Conservation (phyloP, 2,329 filamentous ascomycete species). For the Apiospora phragmitis region DNA sequence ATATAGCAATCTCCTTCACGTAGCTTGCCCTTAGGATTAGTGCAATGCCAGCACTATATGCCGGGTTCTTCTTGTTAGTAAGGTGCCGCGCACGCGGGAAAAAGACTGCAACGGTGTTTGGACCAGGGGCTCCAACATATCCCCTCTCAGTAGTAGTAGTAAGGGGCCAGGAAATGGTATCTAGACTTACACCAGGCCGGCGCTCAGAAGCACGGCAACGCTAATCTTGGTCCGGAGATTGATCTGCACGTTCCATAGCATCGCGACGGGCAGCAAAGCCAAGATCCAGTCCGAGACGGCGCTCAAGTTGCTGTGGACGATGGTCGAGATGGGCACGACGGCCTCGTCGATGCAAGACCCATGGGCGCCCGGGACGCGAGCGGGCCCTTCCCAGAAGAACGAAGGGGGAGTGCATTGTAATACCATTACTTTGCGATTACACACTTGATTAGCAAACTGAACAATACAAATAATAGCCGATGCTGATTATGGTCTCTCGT, state of each 20-base stretch:
- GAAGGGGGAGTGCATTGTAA: conserved; percentile 50
- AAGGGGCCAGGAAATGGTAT: neutral
- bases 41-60: conserved; percentile 37
- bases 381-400: conserved; percentile 45
- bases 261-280: conserved; percentile 48
- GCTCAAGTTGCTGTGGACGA: conserved; percentile 46
- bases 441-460: neutral
- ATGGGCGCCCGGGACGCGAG: conserved; percentile 31
- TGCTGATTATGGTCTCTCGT: too few species aligned
- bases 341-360: conserved; percentile 42
- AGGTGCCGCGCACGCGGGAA: conserved; percentile 2
- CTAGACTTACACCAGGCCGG: conserved; percentile 48
- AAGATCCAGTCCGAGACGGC: conserved; percentile 49
- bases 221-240: conserved; percentile 45
- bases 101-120: neutral
- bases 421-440: conserved; percentile 32
- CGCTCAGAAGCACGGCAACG: conserved; percentile 47
- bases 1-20: conserved; percentile 28
- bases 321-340: conserved; percentile 42
- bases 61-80: neutral
- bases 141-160: neutral
- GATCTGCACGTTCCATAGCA: conserved; percentile 53
- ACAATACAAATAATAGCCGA: neutral
- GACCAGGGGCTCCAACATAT: too few species aligned
- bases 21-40: conserved; percentile 39